Evolutionary conservation across 257 asterid species (phyloP).

Genomic region (Gentiana dahurica): DNA sequence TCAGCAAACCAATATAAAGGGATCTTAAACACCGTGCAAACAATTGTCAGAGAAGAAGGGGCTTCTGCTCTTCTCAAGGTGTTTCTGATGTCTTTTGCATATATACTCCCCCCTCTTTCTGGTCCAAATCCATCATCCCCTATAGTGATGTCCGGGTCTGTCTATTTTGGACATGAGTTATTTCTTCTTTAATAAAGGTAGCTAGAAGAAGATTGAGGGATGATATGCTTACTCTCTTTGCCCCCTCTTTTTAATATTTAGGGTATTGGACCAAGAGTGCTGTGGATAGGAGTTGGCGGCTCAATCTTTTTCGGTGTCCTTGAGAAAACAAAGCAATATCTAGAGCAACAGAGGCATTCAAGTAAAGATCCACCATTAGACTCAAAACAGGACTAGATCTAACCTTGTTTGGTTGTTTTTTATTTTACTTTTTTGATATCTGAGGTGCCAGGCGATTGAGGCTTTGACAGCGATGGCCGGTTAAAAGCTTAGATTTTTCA

Average conservation of each 20-base stretch:
- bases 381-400: conserved; percentile 22
- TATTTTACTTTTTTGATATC: too few species aligned
- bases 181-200: background rate
- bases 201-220: background rate
- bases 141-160: background rate
- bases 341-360: conserved; percentile 48
- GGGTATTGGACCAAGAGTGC: conserved; percentile 95
- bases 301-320: conserved; percentile 95
- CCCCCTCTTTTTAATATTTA: conserved; percentile 7
- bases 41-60: conserved; percentile 81
- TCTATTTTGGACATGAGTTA: background rate
- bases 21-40: conserved; percentile 64
- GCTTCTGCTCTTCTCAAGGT: conserved; percentile 79
- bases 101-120: background rate
- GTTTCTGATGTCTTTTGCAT: background rate
- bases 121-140: too few species aligned
- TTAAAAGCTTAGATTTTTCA: too few species aligned
- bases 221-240: background rate
- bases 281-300: conserved; percentile 98
- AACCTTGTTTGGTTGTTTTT: background rate
- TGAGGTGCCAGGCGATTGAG: too few species aligned
- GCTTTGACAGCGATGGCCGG: too few species aligned
- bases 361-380: conserved; percentile 13
- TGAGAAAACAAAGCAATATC: conserved; percentile 63
- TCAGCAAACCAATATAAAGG: conserved; percentile 79